A percentile compares a stretch with the other conserved stretches of the same genome.
Conservation (phyloP, 257 asterid species). For the Eucommia ulmoides region DNA sequence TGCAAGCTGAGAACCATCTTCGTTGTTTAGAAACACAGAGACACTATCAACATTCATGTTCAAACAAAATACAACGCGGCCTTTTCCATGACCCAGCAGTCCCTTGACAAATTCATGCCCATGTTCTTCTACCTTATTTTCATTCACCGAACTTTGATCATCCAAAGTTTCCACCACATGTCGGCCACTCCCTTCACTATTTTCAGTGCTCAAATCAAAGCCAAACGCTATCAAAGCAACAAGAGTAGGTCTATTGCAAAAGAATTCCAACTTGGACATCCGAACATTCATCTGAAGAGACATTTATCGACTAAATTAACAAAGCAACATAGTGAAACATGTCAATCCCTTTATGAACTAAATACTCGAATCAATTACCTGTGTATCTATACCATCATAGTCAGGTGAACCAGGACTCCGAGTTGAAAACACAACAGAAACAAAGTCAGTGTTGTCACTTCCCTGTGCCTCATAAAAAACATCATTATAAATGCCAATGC, state of each 20-base stretch:
- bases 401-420: conserved; percentile 70
- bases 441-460: conserved; percentile 86
- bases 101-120: conserved; percentile 63
- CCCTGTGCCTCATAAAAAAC: conserved; percentile 82
- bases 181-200: conserved; percentile 20
- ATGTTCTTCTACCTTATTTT: conserved; percentile 54
- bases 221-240: conserved; percentile 90
- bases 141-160: conserved; percentile 31
- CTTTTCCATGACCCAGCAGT: conserved; percentile 82
- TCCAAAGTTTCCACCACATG: conserved; percentile 20
- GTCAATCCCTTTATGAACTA: conserved; percentile 10
- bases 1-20: conserved; percentile 94
- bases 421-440: conserved; percentile 57
- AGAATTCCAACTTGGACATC: conserved; percentile 95
- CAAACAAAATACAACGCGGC: conserved; percentile 78
- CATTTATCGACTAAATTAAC: conserved; percentile 14
- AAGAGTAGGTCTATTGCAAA: conserved; percentile 92
- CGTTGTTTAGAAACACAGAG: conserved; percentile 83
- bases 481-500: conserved; percentile 30
- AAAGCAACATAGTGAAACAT: conserved; percentile 11
- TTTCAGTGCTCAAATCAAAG: conserved; percentile 47
- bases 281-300: conserved; percentile 78
- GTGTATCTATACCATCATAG: conserved; percentile 90
- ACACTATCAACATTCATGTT: conserved; percentile 91
- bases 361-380: conserved; percentile 36